phyloP scores from a whole-genome alignment of 2,329 filamentous ascomycete species.

The Capronia coronata region DNA sequence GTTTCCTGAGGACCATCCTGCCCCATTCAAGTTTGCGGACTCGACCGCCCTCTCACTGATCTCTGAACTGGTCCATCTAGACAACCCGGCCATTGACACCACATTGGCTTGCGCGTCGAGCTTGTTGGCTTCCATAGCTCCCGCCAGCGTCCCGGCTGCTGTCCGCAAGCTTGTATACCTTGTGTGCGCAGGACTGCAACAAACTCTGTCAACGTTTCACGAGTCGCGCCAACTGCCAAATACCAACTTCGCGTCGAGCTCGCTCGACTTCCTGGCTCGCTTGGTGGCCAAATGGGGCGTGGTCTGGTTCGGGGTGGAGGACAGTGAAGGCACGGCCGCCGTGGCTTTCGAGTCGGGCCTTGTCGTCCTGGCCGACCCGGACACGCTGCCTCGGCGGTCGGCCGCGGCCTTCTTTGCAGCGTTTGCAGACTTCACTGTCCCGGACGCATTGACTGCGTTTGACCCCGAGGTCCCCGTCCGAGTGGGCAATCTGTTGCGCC shows the following conservation, averaged over 20 bases:
- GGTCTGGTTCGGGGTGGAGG: conserved; percentile 35
- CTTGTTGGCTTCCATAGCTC: conserved; percentile 39
- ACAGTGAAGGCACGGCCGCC: conserved; percentile 29
- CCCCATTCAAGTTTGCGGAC: conserved; percentile 41
- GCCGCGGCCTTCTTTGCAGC: conserved; percentile 41
- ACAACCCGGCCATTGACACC: conserved; percentile 37
- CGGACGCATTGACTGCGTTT: conserved; percentile 5
- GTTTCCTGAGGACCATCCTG: conserved; percentile 38
- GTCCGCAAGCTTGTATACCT: conserved; percentile 34
- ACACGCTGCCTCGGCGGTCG: conserved; percentile 44
- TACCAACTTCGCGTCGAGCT: conserved; percentile 40
- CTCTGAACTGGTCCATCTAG: conserved; percentile 34
- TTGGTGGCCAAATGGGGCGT: conserved; percentile 39
- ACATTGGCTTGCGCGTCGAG: conserved; percentile 43
- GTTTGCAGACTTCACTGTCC: conserved; percentile 32
- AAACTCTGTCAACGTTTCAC: conserved; percentile 29
- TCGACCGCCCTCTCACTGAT: conserved; percentile 39
- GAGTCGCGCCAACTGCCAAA: conserved; percentile 26
- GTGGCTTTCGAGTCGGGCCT: conserved; percentile 39
- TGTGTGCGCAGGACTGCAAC: conserved; percentile 29
- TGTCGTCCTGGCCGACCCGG: conserved; percentile 36
- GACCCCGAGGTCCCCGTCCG: conserved; percentile 11
- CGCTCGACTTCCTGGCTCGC: conserved; percentile 41
- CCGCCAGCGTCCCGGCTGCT: conserved; percentile 29
- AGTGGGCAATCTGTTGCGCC: conserved; percentile 25